Evolutionary conservation across 139 green algal species (phyloP).

Genomic region (Yamagishiella unicocca): DNA sequence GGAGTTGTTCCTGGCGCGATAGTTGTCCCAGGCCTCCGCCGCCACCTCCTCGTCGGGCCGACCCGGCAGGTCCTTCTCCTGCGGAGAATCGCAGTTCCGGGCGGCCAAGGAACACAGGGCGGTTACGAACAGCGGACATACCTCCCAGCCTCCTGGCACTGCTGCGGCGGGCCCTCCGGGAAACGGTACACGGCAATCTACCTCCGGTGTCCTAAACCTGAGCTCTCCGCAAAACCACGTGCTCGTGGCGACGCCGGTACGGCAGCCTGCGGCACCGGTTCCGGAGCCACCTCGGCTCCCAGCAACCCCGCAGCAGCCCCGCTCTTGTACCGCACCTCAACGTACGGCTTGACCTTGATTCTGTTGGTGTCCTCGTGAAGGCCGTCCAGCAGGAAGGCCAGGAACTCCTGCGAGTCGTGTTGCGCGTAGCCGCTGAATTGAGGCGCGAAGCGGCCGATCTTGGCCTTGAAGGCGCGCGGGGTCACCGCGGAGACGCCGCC

Average conservation of each 20-base stretch:
- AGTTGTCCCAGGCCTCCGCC: conserved; percentile 84
- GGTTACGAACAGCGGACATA: too few relatives aligned
- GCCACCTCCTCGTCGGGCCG: conserved; percentile 89
- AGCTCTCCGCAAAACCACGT: too few relatives aligned
- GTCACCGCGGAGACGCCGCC: conserved; percentile 50
- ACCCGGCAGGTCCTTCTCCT: conserved; percentile 81
- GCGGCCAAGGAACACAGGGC: too few relatives aligned
- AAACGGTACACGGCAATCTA: too few relatives aligned
- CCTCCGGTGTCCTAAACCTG: too few relatives aligned
- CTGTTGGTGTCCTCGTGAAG: conserved; percentile 98
- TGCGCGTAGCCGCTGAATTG: conserved; percentile 96
- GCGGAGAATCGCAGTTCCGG: too few relatives aligned
- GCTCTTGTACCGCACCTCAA: conserved; percentile 78
- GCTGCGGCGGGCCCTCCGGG: too few relatives aligned
- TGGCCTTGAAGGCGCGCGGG: conserved; percentile 83
- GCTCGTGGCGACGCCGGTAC: too few relatives aligned
- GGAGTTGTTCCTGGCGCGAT: conserved; percentile 91
- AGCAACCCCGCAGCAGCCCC: too few relatives aligned
- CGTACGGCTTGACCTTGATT: conserved; percentile 93
- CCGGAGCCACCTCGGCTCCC: too few relatives aligned
- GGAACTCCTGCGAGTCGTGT: conserved; percentile 93
- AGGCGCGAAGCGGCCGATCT: conserved; percentile 88
- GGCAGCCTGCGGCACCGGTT: too few relatives aligned
- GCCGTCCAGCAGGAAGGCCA: conserved; percentile 96
- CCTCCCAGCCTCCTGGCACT: too few relatives aligned